phyloP scores from a whole-genome alignment of 1,284 basidiomycete genomes.

The Exobasidium rhododendri region DNA sequence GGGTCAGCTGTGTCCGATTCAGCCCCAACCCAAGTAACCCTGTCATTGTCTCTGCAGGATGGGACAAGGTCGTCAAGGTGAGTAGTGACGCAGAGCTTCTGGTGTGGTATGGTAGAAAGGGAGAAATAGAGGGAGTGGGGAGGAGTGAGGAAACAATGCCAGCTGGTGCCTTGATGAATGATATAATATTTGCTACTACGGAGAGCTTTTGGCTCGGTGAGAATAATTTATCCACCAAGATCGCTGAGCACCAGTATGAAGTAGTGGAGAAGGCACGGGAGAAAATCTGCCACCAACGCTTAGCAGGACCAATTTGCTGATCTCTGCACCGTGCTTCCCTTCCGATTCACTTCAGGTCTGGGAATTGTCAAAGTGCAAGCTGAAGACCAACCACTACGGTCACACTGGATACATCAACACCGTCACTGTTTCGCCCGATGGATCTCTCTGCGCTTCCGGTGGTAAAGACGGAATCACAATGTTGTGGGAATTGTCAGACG shows the following conservation, averaged over 20 bases:
- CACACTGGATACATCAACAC: conserved; percentile 99
- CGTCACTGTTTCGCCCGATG: conserved; percentile 96
- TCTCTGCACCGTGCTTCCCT: not conserved
- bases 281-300: not conserved
- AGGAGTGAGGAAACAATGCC: not conserved
- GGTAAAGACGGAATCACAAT: conserved; percentile 97
- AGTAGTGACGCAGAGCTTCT: conserved; percentile 55
- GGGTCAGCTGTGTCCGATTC: conserved; percentile 99
- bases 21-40: conserved; percentile 97
- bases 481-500: conserved; percentile 99
- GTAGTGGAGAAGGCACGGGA: not conserved
- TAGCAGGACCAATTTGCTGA: not conserved
- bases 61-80: conserved; percentile 99
- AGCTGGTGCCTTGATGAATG: conserved; percentile 10
- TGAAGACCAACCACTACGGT: conserved; percentile 99
- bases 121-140: conserved; percentile 15
- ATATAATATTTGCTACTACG: conserved; percentile 77
- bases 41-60: conserved; percentile 97
- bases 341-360: conserved; percentile 69
- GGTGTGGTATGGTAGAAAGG: not conserved
- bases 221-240: conserved; percentile 71
- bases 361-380: conserved; percentile 99
- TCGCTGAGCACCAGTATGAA: conserved; percentile 61
- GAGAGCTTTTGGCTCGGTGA: conserved; percentile 66
- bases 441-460: conserved; percentile 96